Evolutionary conservation across 108 stramenopile species (phyloP).

Genomic region (Schizochytrium sp.): DNA sequence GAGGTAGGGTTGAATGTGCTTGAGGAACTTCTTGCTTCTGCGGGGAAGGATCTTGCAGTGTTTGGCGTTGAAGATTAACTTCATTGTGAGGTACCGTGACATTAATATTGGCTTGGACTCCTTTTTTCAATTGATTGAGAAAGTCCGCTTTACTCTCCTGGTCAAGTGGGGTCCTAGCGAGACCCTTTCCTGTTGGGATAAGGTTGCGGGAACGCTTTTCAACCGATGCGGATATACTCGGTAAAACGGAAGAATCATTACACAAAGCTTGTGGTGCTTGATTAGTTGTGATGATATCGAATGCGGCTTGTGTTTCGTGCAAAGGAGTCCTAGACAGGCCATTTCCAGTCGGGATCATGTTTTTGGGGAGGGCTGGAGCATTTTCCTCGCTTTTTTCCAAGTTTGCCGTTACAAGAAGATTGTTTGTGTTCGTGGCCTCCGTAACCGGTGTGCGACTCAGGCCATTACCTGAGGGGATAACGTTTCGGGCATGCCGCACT

Average conservation of each 20-base stretch:
- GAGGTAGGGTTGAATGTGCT: too few relatives aligned
- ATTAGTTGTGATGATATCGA: neutral
- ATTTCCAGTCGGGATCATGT: too few relatives aligned
- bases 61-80: too few relatives aligned
- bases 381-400: too few relatives aligned
- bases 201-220: neutral
- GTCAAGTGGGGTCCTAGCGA: constrained; percentile 32
- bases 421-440: neutral
- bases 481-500: neutral
- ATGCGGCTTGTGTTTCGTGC: too few relatives aligned
- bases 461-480: constrained; percentile 4
- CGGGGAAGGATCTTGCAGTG: too few relatives aligned
- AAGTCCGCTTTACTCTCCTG: neutral
- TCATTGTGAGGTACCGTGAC: too few relatives aligned
- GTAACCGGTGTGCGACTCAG: neutral
- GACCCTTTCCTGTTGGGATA: neutral
- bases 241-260: neutral
- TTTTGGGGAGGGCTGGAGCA: too few relatives aligned
- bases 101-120: too few relatives aligned
- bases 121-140: too few relatives aligned
- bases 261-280: neutral
- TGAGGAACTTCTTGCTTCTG: too few relatives aligned
- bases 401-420: neutral
- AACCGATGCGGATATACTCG: neutral
- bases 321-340: too few relatives aligned